Evolutionary conservation across 2,329 filamentous ascomycete species (phyloP), one percentile per base, ranked within the genome.

Genomic region (Coniochaeta ligniaria): DNA sequence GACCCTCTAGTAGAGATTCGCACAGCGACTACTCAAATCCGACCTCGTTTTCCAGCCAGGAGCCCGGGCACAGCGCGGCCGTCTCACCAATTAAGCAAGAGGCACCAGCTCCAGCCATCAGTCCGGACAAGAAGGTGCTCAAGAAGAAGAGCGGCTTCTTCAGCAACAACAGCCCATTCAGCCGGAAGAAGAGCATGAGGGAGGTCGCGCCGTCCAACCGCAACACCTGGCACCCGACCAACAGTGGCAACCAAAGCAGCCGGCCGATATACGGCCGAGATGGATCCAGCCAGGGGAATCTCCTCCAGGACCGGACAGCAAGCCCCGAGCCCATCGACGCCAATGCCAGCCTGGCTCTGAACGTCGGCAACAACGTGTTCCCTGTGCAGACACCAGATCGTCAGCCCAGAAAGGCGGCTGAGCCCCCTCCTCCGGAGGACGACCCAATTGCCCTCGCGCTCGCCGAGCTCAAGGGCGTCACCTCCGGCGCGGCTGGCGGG

Each of bases 311-410:
- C 59, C 76, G 79, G 17, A 77, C 78, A 9, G 75, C 76, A 16
- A 96, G 92, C 68, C 92, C 91, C 3, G 91, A 96, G 59, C 90
- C 90, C 1, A 93, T 95, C 41, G 95, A 97, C 70, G 93, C 94
- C 60, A 88, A 95, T 63, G 92, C 94, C 43, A 96, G 90, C 72
- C 87, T 98, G 68, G 94, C 96, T 63, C 81, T 99, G 31, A 97
- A 97, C 68, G 85, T 99, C 60, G 95, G 95, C 8, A 92, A 96
- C 68, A 99, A 99, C 68, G 92, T 99, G 12, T 96, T 99, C 69
- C 88, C 96, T 60, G 94, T 99, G 11, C 89, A 90, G 14, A 89
- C 89, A 9, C 88, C 91, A 0, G 90, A 94, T 62, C 83, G 81
- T 65, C 81, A 81, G 64, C 80, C 74, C 81, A 81, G 74, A 50